A percentile compares a stretch with the other conserved stretches of the same genome.
phyloP scores from a whole-genome alignment of 257 asterid genomes.

The Vinca minor region DNA sequence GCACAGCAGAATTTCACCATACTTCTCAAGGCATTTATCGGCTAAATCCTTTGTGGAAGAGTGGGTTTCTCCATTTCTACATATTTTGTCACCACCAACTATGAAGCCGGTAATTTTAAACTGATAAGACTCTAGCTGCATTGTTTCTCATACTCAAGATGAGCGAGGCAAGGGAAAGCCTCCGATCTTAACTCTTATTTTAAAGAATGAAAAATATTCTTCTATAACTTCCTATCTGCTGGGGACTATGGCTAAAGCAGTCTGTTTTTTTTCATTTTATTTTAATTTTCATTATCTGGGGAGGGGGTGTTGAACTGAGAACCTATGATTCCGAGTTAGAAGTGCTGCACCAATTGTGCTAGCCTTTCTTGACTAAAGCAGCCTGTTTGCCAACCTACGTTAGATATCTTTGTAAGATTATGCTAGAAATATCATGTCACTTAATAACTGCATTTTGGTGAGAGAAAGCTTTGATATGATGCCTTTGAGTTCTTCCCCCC shows the following conservation, averaged over 20 bases:
- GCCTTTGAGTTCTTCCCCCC: neutral
- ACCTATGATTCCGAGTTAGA: too few relatives aligned
- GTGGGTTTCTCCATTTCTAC: conserved; percentile 63
- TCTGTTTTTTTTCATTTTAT: too few relatives aligned
- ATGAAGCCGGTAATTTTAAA: conserved; percentile 67
- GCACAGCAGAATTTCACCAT: conserved; percentile 63
- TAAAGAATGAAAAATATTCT: neutral
- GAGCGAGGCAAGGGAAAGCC: neutral
- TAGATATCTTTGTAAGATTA: neutral
- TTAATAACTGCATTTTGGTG: neutral
- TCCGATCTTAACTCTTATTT: neutral
- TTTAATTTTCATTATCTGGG: too few relatives aligned
- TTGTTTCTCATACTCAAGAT: neutral
- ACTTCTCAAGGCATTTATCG: conserved; percentile 84
- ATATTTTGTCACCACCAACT: conserved; percentile 80
- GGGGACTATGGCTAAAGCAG: neutral
- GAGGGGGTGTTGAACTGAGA: too few relatives aligned
- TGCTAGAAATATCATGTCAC: neutral
- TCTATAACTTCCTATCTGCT: neutral
- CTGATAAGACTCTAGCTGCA: neutral
- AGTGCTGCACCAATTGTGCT: too few relatives aligned
- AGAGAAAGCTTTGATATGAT: neutral
- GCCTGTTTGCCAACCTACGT: neutral
- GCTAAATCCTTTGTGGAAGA: conserved; percentile 72
- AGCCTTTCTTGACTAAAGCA: too few relatives aligned